Base-by-base conservation (phyloP, 108 stramenopile genomes). In the Cylindrotheca fusiformis region DNA sequence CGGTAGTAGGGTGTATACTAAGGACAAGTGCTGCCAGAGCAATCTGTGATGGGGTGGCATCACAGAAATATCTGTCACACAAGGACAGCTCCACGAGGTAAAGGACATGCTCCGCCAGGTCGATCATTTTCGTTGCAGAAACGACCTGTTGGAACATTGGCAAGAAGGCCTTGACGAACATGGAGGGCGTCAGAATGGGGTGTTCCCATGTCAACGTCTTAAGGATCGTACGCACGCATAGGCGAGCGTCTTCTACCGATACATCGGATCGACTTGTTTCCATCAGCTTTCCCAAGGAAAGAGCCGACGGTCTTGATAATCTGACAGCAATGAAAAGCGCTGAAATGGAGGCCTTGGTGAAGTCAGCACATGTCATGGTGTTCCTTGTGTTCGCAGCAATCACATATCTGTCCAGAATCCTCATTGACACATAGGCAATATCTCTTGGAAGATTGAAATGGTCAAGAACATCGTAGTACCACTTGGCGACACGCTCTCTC, bases 401-500 rank as follows among this genome's bases (percentile, higher is more conserved):
- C 2, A 36, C 19, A 20, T 27, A 32, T 2, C 80, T 52, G 60
- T 81, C 80, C 3, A 77, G 48, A 59, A 81, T 69, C 36, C 67
- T 71, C 72, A 77, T 77, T 18, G 77, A 71, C 19, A 76, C 48
- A 49, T 67, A 76, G 5, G 71, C 81, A 5, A 68, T 61, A 20
- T 62, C 48, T 32, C 81, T 55, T 10, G 67, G 50, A 22, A 58
- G 74, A 25, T 65, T 54, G 18, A 78, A 51, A 48, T 75, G 70
- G 52, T 82, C 81, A 19, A 72, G 47, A 26, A 82, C 74, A 55
- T 76, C 65, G 50, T 72, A 82, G 61, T 33, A 72, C 81, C 81
- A 82, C 33, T 70, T 67, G 10, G 71, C 56, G 1, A 82, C 71
- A 41, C 60, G 61, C 26, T 77, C 64, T 32, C 80, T 65, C 80